Evolutionary conservation across 805 yeast genomes (phyloP), one percentile per base, ranked within the genome.

Genomic region (Saturnispora kantuleensis): DNA sequence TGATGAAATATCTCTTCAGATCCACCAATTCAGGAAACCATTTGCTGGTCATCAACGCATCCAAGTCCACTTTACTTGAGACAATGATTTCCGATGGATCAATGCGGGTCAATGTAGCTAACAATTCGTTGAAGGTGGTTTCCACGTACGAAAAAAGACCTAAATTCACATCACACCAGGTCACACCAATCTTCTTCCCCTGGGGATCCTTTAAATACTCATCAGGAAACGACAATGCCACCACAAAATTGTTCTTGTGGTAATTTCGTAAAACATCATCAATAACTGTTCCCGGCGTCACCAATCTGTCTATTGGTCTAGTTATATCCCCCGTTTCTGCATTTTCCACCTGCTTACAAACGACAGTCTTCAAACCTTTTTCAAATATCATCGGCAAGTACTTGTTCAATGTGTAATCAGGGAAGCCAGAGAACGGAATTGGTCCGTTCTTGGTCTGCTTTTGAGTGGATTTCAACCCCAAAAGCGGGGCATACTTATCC

Each of bases 361-460:
- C 70, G 0, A 90, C 95, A 0, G 88, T 97, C 44, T 80, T 82
- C 41, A 72, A 69, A 2, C 79, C 80, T 17, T 74, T 62, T 44
- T 80, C 79, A 2, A 93, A 94, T 26, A 89, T 70, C 0, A 79
- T 68, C 53, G 78, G 77, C 32, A 88, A 73, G 56, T 85, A 89
- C 47, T 87, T 74, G 44, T 80, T 84, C 15, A 88, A 61, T 46
- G 79, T 85, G 35, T 65, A 63, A 4, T 74, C 68, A 0, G 98
- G 98, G 54, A 93, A 93, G 0, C 98, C 98, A 0, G 97, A 86
- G 84, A 93, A 87, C 0, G 95, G 77, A 0, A 83, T 71, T 28
- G 67, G 67, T 46, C 66, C 64, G 16, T 59, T 61, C 16, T 64
- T 64, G 34, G 76, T 70, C 44, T 66, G 66, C 53, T 75, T 72